Evolutionary conservation across 1,284 basidiomycete genomes (phyloP).

Genomic region (Fomitopsis pinicola): DNA sequence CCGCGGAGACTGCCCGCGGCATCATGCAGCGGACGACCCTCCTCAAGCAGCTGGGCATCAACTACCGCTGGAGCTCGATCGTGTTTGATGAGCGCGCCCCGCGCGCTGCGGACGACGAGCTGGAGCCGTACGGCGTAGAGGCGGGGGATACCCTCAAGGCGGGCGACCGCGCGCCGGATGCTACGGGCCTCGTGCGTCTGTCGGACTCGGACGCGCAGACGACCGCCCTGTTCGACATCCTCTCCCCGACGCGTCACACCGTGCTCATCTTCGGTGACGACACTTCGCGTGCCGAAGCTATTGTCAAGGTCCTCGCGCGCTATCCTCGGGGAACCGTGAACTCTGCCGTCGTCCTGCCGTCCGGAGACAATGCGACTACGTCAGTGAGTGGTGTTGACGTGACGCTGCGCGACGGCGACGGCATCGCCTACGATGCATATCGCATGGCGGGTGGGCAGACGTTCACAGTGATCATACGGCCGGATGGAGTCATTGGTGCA

Average conservation of each 20-base stretch:
- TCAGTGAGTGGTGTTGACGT: not conserved
- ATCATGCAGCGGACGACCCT: too few relatives aligned
- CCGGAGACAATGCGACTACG: constrained; percentile 6
- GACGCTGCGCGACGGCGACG: constrained; percentile 13
- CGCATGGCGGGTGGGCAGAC: constrained; percentile 9
- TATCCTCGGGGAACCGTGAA: constrained; percentile 4
- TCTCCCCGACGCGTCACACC: constrained; percentile 11
- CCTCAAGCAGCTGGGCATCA: constrained; percentile 39
- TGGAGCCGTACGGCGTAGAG: too few relatives aligned
- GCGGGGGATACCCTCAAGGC: constrained; percentile 26
- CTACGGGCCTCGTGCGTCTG: constrained; percentile 28
- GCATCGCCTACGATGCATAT: constrained; percentile 20
- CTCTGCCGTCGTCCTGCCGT: constrained; percentile 5
- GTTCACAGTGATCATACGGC: constrained; percentile 26
- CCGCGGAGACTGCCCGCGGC: too few relatives aligned
- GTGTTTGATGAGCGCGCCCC: constrained; percentile 33
- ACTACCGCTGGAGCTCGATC: constrained; percentile 42
- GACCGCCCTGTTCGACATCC: constrained; percentile 14
- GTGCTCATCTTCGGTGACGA: constrained; percentile 19
- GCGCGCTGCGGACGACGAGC: constrained; percentile 12
- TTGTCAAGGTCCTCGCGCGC: not conserved
- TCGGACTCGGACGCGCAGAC: not conserved
- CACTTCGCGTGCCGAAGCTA: not conserved
- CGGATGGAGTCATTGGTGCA: constrained; percentile 35
- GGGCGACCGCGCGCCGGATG: constrained; percentile 43